These are phyloP conservation scores for Lachnellula subtilissima DNA, from an alignment of 2,329 filamentous ascomycete species.

Conservation along the genomic window DNA sequence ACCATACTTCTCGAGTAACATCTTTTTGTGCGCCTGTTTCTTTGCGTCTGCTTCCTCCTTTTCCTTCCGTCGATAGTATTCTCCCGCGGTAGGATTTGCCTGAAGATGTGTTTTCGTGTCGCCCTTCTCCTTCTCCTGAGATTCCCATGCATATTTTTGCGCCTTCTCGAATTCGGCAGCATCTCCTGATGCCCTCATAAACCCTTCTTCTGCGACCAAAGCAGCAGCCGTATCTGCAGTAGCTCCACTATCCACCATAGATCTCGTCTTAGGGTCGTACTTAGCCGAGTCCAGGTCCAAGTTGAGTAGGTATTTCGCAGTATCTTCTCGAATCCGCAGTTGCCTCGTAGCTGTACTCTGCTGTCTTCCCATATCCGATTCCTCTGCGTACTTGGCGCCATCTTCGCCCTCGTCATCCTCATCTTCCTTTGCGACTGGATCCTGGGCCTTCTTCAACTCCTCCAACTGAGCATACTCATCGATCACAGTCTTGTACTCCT, in stretches of 20 bases:
- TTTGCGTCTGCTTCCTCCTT: slow-evolving; percentile 66
- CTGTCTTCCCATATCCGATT: slow-evolving; percentile 93
- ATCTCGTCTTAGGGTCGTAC: slow-evolving; percentile 93
- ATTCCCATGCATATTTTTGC: slow-evolving; percentile 90
- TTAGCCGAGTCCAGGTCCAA: slow-evolving; percentile 94
- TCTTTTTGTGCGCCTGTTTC: slow-evolving; percentile 62
- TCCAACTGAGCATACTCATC: slow-evolving; percentile 87
- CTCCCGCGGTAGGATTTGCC: slow-evolving; percentile 92
- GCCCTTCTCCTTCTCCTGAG: slow-evolving; percentile 69
- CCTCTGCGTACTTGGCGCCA: slow-evolving; percentile 80
- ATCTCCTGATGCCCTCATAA: slow-evolving; percentile 82
- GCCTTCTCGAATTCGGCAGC: slow-evolving; percentile 89
- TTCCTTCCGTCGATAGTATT: slow-evolving; percentile 76
- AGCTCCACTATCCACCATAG: slow-evolving; percentile 81
- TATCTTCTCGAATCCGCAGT: slow-evolving; percentile 89
- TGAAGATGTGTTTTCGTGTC: slow-evolving; percentile 83
- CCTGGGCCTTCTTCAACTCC: slow-evolving; percentile 56
- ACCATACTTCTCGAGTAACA: slow-evolving; percentile 79
- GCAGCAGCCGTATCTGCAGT: slow-evolving; percentile 74
- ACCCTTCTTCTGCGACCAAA: slow-evolving; percentile 88
- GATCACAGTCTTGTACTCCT: slow-evolving; percentile 80
- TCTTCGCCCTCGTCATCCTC: slow-evolving; percentile 51
- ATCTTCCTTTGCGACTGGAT: slow-evolving; percentile 41
- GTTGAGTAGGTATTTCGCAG: slow-evolving; percentile 92
- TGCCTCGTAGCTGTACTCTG: slow-evolving; percentile 89